A percentile compares a stretch with the other conserved stretches of the same genome.
Conservation (phyloP, 352 stramenopile species). For the Phytophthora crassamura region DNA sequence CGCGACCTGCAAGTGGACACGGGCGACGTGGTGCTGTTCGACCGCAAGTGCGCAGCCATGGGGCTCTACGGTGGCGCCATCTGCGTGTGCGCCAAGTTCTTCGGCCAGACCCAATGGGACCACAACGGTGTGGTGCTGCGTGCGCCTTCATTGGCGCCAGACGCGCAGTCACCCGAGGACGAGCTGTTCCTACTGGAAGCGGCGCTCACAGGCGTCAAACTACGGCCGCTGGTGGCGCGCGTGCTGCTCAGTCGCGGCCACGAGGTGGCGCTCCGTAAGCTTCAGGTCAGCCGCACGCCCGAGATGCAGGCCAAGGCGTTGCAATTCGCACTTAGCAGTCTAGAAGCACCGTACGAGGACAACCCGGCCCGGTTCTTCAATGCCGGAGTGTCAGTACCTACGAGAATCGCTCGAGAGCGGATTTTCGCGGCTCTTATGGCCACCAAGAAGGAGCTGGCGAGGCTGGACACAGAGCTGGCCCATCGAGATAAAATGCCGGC, state of each 20-base stretch:
- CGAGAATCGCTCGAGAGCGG: conserved; percentile 71
- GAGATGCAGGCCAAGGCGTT: conserved; percentile 67
- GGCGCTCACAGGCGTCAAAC: conserved; percentile 81
- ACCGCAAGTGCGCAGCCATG: conserved; percentile 81
- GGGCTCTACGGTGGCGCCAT: conserved; percentile 79
- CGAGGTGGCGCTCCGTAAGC: conserved; percentile 74
- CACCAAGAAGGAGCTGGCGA: conserved; percentile 69
- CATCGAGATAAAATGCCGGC: conserved; percentile 73
- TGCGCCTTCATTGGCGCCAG: conserved; percentile 33
- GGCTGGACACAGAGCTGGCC: conserved; percentile 66
- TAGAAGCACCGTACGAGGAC: conserved; percentile 85
- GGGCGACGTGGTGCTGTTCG: conserved; percentile 84
- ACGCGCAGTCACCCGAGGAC: conserved; percentile 29
- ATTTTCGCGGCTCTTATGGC: conserved; percentile 74
- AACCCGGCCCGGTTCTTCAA: conserved; percentile 79
- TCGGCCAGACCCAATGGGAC: conserved; percentile 85
- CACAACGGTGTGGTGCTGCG: conserved; percentile 86
- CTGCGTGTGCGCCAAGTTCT: conserved; percentile 83
- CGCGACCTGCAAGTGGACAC: conserved; percentile 66
- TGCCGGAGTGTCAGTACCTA: conserved; percentile 72
- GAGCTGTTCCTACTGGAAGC: conserved; percentile 81
- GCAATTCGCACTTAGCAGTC: conserved; percentile 63
- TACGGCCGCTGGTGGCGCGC: conserved; percentile 81
- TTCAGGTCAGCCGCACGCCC: conserved; percentile 69
- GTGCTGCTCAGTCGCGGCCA: conserved; percentile 73